These are phyloP conservation scores for Falciphora oryzae DNA, from an alignment of 2,329 filamentous ascomycete species.

Conservation along the genomic window DNA sequence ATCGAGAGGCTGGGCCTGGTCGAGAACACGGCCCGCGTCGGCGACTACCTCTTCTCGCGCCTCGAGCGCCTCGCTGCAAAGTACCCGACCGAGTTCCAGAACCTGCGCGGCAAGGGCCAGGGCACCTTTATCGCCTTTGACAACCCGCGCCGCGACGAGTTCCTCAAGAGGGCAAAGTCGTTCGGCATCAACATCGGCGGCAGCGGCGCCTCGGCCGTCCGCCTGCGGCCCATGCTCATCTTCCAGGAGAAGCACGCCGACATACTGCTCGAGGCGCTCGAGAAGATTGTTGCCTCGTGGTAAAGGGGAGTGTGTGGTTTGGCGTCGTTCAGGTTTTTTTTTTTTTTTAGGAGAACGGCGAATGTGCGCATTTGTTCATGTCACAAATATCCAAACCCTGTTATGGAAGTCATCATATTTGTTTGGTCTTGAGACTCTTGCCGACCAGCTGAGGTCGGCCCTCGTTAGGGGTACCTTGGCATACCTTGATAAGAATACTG, in stretches of 20 bases:
- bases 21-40: conserved; percentile 68
- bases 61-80: conserved; percentile 61
- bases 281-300: conserved; percentile 59
- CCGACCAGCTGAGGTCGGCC: too few species aligned
- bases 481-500: too few species aligned
- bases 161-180: conserved; percentile 71
- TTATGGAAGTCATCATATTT: too few species aligned
- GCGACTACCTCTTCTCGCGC: conserved; percentile 69
- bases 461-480: too few species aligned
- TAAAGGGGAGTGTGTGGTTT: neutral
- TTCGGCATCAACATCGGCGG: conserved; percentile 86
- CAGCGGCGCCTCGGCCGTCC: conserved; percentile 67
- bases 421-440: too few species aligned
- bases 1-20: conserved; percentile 72
- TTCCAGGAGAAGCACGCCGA: conserved; percentile 91
- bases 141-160: conserved; percentile 70
- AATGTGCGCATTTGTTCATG: too few species aligned
- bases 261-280: conserved; percentile 70
- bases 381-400: too few species aligned
- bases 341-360: too few species aligned
- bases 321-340: too few species aligned
- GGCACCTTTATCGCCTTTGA: conserved; percentile 95
- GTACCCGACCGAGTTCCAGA: conserved; percentile 73
- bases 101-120: conserved; percentile 80
- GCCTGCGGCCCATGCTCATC: conserved; percentile 82